A percentile compares a stretch with the other conserved stretches of the same genome.
Conservation (phyloP, 495 filamentous ascomycete species). For the Extremus antarcticus region DNA sequence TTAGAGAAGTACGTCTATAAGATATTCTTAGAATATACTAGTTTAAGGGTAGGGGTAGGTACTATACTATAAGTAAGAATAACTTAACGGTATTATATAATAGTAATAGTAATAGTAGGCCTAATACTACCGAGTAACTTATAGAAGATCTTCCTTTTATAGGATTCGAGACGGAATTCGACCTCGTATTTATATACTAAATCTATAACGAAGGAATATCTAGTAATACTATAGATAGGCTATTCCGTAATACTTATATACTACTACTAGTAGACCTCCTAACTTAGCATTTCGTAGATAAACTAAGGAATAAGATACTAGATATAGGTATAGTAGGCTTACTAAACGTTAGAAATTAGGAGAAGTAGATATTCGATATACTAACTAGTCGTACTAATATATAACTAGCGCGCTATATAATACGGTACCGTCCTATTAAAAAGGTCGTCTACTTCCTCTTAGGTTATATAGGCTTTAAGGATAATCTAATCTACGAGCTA, state of each 20-base stretch:
- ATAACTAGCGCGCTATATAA: not conserved
- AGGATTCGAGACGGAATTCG: not conserved
- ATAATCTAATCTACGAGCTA: not conserved
- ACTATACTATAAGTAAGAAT: not conserved
- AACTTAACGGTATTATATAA: not conserved
- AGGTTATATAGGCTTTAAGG: not conserved
- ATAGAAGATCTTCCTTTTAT: not conserved
- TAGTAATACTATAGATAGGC: not conserved
- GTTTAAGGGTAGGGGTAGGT: too few species aligned
- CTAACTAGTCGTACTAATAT: not conserved
- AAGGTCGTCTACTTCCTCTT: not conserved
- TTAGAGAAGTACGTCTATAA: not conserved
- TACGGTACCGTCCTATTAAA: not conserved
- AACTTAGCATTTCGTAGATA: not conserved
- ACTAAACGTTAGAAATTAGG: not conserved
- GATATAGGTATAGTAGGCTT: not conserved
- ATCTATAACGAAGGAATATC: not conserved
- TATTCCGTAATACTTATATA: not conserved
- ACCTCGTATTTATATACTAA: not conserved
- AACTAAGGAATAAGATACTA: not conserved
- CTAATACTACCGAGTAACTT: not conserved
- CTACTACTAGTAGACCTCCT: not conserved
- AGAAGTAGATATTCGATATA: not conserved
- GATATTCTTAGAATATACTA: too few species aligned
- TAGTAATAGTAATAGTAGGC: not conserved